phyloP scores from a whole-genome alignment of 495 filamentous ascomycete species.

The Neurospora africana region DNA sequence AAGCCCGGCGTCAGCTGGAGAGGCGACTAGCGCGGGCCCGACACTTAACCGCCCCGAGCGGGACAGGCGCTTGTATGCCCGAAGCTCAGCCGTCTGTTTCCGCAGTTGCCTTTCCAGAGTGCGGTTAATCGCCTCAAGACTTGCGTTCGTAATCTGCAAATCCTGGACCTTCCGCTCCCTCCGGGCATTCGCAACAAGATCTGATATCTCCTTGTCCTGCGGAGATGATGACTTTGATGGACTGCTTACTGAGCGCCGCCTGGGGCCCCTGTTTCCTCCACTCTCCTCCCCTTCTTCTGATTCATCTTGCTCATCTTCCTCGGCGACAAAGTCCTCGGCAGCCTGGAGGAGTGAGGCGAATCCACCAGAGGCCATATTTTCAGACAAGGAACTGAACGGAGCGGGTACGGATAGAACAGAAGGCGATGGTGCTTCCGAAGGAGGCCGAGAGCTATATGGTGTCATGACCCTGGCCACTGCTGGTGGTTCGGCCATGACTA shows the following conservation, averaged over 20 bases:
- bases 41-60: slow-evolving; percentile 61
- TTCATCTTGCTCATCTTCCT: slow-evolving; percentile 10
- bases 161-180: slow-evolving; percentile 92
- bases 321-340: slow-evolving; percentile 35
- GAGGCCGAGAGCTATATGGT: slow-evolving; percentile 11
- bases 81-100: slow-evolving; percentile 81
- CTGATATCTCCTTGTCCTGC: slow-evolving; percentile 46
- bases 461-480: slow-evolving; percentile 14
- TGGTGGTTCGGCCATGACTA: slow-evolving; percentile 17
- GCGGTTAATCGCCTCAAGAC: slow-evolving; percentile 91
- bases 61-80: slow-evolving; percentile 71
- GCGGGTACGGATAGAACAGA: slow-evolving; percentile 1
- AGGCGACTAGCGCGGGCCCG: neutral
- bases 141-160: slow-evolving; percentile 95
- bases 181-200: slow-evolving; percentile 70
- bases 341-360: slow-evolving; percentile 38
- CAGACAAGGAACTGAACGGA: slow-evolving; percentile 3
- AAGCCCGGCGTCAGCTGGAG: slow-evolving; percentile 12
- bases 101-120: slow-evolving; percentile 83
- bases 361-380: slow-evolving; percentile 11
- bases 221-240: slow-evolving; percentile 36
- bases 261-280: slow-evolving; percentile 17
- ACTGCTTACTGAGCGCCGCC: slow-evolving; percentile 33
- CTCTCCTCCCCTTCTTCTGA: slow-evolving; percentile 1
- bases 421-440: slow-evolving; percentile 16